phyloP scores from a whole-genome alignment of 129 eudicot genomes.

The Tagetes patula region DNA sequence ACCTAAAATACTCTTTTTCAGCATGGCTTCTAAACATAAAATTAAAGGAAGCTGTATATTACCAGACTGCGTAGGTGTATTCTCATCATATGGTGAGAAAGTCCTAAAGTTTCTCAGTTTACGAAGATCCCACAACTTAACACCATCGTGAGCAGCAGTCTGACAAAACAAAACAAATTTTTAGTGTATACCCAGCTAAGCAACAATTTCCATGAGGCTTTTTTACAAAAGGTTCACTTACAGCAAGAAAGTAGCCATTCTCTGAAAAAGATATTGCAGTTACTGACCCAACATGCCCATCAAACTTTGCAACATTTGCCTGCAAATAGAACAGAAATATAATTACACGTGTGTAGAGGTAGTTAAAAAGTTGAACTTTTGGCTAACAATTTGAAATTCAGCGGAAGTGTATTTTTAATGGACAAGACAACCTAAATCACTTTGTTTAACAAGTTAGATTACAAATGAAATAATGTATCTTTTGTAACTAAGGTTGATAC shows the following conservation, averaged over 20 bases:
- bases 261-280: constrained; percentile 79
- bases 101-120: constrained; percentile 90
- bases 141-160: constrained; percentile 99
- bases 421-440: not conserved
- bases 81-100: constrained; percentile 71
- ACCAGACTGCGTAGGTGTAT: constrained; percentile 89
- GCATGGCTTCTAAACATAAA: not conserved
- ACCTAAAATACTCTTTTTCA: constrained; percentile 1
- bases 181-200: constrained; percentile 7
- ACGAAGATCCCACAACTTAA: constrained; percentile 97
- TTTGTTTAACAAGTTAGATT: not conserved
- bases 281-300: constrained; percentile 78
- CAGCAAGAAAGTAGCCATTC: constrained; percentile 90
- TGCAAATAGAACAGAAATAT: constrained; percentile 26
- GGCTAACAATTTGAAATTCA: not conserved
- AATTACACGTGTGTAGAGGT: not conserved
- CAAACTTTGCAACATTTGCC: constrained; percentile 95
- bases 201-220: not conserved
- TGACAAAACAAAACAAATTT: constrained; percentile 26
- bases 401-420: not conserved
- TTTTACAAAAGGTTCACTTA: constrained; percentile 30
- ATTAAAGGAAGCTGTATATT: not conserved
- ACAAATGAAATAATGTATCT: not conserved
- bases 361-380: not conserved
- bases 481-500: not conserved